These are phyloP conservation scores for Ogataea glucozyma DNA, from an alignment of 805 yeast species.

Conservation along the genomic window DNA sequence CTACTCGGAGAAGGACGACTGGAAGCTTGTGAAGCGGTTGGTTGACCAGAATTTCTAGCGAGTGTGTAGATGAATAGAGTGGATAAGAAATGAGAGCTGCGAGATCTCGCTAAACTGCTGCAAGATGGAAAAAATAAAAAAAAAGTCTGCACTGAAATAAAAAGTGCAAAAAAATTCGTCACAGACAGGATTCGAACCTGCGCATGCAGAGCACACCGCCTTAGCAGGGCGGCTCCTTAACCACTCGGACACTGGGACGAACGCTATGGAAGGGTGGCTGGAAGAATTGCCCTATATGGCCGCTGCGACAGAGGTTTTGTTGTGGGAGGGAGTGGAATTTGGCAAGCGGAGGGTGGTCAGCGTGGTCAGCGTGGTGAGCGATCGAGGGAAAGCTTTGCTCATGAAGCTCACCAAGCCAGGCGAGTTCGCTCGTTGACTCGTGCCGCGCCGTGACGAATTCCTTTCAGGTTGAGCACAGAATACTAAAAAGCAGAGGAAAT, in stretches of 20 bases:
- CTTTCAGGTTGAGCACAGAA: too few relatives aligned
- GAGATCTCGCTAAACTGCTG: too few relatives aligned
- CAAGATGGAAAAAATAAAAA: neutral
- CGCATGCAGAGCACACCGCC: slow-evolving; percentile 93
- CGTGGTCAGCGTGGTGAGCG: neutral
- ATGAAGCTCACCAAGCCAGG: too few relatives aligned
- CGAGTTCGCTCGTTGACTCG: too few relatives aligned
- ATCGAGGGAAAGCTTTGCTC: too few relatives aligned
- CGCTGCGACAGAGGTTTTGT: neutral
- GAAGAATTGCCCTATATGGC: neutral
- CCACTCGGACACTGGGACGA: slow-evolving; percentile 71
- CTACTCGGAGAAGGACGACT: slow-evolving; percentile 60
- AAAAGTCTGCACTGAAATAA: neutral
- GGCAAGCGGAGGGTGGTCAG: neutral
- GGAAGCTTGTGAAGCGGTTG: slow-evolving; percentile 54
- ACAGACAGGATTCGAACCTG: slow-evolving; percentile 99
- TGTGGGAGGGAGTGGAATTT: neutral
- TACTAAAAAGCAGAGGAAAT: too few relatives aligned
- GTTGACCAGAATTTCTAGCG: slow-evolving; percentile 49
- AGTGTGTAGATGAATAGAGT: neutral
- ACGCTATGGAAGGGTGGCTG: neutral
- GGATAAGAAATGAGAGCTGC: neutral
- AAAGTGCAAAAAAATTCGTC: slow-evolving; percentile 58
- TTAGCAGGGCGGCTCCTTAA: slow-evolving; percentile 78
- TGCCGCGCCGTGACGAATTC: too few relatives aligned